These are phyloP conservation scores for Malassezia yamatoensis DNA, from an alignment of 1,284 basidiomycete species.

Conservation along the genomic window DNA sequence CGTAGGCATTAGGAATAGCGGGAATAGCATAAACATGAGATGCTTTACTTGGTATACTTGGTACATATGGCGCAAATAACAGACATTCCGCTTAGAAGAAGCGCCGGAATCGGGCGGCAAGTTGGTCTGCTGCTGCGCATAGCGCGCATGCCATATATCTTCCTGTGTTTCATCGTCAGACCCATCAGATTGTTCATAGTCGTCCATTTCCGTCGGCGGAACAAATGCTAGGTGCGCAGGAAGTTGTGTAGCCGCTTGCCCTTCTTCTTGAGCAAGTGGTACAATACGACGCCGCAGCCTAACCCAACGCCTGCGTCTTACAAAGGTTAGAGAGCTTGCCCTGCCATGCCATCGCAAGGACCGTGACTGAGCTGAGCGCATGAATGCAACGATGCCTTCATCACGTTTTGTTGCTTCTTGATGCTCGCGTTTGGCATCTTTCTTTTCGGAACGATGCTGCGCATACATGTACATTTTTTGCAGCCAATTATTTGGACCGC, in stretches of 20 bases:
- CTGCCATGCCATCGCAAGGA: slow-evolving; percentile 35
- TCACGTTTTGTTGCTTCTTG: slow-evolving; percentile 32
- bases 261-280: neutral
- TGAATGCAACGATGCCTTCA: slow-evolving; percentile 40
- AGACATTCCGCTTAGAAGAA: no score
- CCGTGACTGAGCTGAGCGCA: slow-evolving; percentile 29
- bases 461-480: slow-evolving; percentile 4
- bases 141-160: no score
- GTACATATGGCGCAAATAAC: neutral
- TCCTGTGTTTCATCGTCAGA: neutral
- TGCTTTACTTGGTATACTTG: slow-evolving; percentile 2
- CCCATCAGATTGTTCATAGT: neutral
- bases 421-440: slow-evolving; percentile 19
- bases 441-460: slow-evolving; percentile 1
- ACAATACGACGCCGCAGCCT: slow-evolving; percentile 29
- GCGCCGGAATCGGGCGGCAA: no score
- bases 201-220: neutral
- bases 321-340: slow-evolving; percentile 34
- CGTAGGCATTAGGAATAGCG: slow-evolving; percentile 9
- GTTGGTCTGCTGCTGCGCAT: no score
- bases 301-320: slow-evolving; percentile 42
- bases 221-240: neutral
- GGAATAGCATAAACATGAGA: slow-evolving; percentile 6
- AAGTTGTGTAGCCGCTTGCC: neutral
- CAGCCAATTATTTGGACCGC: slow-evolving; percentile 5